phyloP scores from a whole-genome alignment of 495 filamentous ascomycete species.

The Staphylotrichum tortipilum region DNA sequence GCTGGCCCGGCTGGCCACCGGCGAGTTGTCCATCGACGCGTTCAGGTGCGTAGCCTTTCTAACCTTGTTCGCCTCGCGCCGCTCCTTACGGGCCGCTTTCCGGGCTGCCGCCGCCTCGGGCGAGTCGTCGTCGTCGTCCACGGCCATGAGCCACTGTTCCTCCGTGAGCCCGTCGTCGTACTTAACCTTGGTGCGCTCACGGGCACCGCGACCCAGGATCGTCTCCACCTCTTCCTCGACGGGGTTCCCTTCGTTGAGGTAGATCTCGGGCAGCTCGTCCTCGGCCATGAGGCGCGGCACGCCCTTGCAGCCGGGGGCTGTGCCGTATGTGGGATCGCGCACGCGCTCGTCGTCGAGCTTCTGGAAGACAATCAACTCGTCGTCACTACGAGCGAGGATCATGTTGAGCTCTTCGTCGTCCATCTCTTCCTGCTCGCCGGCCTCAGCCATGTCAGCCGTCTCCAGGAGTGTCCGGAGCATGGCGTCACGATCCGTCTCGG shows the following conservation, averaged over 20 bases:
- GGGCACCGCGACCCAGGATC: conserved; percentile 76
- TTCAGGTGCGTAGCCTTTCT: conserved; percentile 37
- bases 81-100: conserved; percentile 75
- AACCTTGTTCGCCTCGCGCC: conserved; percentile 64
- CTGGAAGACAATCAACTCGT: conserved; percentile 61
- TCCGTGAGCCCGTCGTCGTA: conserved; percentile 98
- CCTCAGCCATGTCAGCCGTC: conserved; percentile 78
- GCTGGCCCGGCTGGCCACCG: conserved; percentile 65
- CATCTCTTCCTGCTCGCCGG: conserved; percentile 81
- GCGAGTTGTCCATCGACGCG: conserved; percentile 59
- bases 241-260: conserved; percentile 76
- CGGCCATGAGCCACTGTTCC: conserved; percentile 90
- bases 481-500: conserved; percentile 94
- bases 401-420: conserved; percentile 95
- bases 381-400: conserved; percentile 70
- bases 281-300: conserved; percentile 78
- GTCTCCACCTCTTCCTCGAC: conserved; percentile 72
- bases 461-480: conserved; percentile 88
- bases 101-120: conserved; percentile 88
- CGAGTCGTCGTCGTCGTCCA: conserved; percentile 90
- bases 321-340: conserved; percentile 60
- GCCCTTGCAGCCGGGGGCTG: conserved; percentile 47
- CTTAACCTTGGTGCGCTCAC: conserved; percentile 84
- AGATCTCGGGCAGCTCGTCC: conserved; percentile 85
- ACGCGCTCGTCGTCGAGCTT: conserved; percentile 68